Percentiles rank a stretch among this genome's conserved stretches.
Conservation (phyloP, 169 alveolate species). For the Plasmodium vivax region DNA sequence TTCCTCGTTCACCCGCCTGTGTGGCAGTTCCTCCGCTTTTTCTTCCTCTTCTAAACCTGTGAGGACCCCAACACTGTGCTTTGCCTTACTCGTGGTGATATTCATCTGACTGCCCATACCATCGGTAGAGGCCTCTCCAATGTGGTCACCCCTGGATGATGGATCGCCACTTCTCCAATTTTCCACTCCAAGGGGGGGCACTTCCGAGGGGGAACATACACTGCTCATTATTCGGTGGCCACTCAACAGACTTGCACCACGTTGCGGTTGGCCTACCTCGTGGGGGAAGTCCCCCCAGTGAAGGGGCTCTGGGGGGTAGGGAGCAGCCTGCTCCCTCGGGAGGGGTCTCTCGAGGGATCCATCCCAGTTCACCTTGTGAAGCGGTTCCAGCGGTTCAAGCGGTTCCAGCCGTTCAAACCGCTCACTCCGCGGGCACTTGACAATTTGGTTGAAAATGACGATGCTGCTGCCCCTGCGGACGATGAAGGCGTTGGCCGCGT, state of each 20-base stretch:
- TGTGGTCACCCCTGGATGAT: neutral
- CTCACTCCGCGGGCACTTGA: neutral
- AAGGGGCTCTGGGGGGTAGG: neutral
- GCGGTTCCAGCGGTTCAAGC: neutral
- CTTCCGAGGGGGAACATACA: neutral
- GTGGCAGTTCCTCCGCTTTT: neutral
- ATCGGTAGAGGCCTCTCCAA: neutral
- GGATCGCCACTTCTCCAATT: neutral
- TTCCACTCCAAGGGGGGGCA: neutral
- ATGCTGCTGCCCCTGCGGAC: constrained; percentile 9
- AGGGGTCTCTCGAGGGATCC: neutral
- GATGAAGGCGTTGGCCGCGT: constrained; percentile 58
- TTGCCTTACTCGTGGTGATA: neutral
- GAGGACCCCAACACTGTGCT: neutral
- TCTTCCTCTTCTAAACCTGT: neutral
- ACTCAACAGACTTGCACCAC: neutral
- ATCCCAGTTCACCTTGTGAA: neutral
- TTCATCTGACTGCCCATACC: neutral
- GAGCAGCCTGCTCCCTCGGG: neutral
- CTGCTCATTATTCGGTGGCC: neutral
- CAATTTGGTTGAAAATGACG: constrained; percentile 50
- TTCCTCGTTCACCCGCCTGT: neutral
- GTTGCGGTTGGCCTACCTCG: neutral
- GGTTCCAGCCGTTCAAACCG: neutral
- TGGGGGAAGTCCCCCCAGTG: neutral